Evolutionary conservation across 2,329 filamentous ascomycete species (phyloP).

Genomic region (Bisporella sp.): DNA sequence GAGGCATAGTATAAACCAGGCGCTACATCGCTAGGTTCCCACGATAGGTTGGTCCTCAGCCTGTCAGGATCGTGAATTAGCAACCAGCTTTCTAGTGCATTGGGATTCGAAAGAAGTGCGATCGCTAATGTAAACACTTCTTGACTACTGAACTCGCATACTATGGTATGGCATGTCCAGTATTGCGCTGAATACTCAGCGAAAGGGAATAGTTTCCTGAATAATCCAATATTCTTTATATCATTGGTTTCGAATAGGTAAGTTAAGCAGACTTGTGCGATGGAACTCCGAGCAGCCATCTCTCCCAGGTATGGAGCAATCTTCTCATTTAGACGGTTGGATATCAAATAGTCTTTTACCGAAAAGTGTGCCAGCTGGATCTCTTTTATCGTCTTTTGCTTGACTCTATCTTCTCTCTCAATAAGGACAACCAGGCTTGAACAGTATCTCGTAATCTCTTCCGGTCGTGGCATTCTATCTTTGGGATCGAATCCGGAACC

Average conservation of each 20-base stretch:
- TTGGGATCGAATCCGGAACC: conserved; percentile 15
- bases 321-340: conserved; percentile 10
- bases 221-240: not conserved
- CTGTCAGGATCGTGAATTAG: not conserved
- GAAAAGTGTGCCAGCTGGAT: conserved; percentile 23
- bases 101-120: conserved; percentile 1
- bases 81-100: not conserved
- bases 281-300: conserved; percentile 5
- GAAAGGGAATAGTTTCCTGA: not conserved
- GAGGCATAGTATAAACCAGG: not conserved
- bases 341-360: conserved; percentile 25
- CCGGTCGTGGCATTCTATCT: conserved; percentile 18
- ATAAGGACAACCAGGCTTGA: conserved; percentile 8
- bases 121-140: not conserved
- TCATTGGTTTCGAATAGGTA: conserved; percentile 15
- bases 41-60: not conserved
- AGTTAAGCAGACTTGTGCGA: conserved; percentile 15
- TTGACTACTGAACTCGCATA: conserved; percentile 9
- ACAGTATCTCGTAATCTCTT: conserved; percentile 20
- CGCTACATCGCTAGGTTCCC: not conserved
- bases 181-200: conserved; percentile 18
- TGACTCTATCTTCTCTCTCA: no score
- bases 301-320: conserved; percentile 7
- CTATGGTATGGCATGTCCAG: conserved; percentile 13
- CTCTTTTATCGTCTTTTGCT: no score